Evolutionary conservation across 805 yeast species (phyloP), one percentile per base, ranked within the genome.

Genomic region (Komagataella ulmi): DNA sequence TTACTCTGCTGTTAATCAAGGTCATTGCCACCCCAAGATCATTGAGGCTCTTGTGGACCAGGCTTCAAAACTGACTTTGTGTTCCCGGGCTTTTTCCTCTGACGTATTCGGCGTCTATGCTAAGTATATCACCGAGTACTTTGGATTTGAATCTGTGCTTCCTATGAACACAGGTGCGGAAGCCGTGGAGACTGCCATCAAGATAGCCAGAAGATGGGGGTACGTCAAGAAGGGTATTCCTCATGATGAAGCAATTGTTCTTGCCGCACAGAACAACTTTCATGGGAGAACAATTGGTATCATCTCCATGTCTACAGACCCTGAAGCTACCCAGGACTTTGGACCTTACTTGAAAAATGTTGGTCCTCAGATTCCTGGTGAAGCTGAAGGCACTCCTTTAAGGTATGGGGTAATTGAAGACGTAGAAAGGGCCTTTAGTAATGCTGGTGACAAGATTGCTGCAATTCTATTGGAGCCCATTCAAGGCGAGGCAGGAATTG

Each of bases 131-230:
- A 88, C 97, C 51, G 93, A 89, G 65, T 90, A 72, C 65, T 91
- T 91, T 72, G 77, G 82, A 64, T 91, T 88, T 69, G 98, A 91
- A 62, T 83, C 81, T 85, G 91, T 91, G 8, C 73, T 91, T 65
- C 98, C 98, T 58, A 91, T 90, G 97, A 91, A 91, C 74, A 91
- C 98, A 12, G 98, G 98, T 65, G 97, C 97, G 45, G 98, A 91
- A 72, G 98, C 98, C 7, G 98, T 91, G 46, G 98, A 91, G 72
- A 88, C 97, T 45, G 96, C 86, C 24, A 74, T 91, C 65, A 91
- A 91, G 69, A 73, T 91, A 54, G 97, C 97, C 50, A 83, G 98
- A 77, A 83, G 91, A 73, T 91, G 98, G 98, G 98, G 97, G 52
- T 91, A 90, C 73, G 76, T 76, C 61, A 81, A 80, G 66, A 91